phyloP scores from a whole-genome alignment of 768 basidiomycete genomes.

The Trametes coccinea region DNA sequence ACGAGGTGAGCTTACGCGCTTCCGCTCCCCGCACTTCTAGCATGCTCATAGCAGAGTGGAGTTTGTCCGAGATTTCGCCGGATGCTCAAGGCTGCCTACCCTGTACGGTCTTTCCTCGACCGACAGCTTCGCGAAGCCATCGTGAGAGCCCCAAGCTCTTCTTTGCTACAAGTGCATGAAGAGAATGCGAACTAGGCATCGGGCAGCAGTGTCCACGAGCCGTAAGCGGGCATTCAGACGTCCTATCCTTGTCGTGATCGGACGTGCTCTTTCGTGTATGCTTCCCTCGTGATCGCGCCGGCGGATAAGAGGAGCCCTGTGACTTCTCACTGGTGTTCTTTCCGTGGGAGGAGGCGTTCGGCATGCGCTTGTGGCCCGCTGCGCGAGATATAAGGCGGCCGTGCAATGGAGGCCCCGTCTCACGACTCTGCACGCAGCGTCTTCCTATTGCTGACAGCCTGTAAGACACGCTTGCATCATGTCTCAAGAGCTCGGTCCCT shows the following conservation, averaged over 20 bases:
- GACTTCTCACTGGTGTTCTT: constrained; percentile 1
- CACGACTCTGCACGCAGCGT: no score
- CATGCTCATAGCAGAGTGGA: not conserved
- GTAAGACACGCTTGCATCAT: constrained; percentile 1
- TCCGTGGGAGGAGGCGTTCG: constrained; percentile 18
- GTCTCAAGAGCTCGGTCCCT: constrained; percentile 26
- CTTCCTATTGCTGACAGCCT: not conserved
- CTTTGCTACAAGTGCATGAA: not conserved
- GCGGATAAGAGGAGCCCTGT: constrained; percentile 7
- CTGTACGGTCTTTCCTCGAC: not conserved
- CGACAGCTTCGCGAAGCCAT: not conserved
- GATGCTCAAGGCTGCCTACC: not conserved
- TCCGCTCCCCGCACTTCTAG: not conserved
- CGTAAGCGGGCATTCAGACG: not conserved
- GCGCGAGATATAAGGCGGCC: constrained; percentile 1
- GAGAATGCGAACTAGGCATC: not conserved
- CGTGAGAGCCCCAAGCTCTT: not conserved
- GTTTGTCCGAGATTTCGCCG: constrained; percentile 2
- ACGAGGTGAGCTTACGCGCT: constrained; percentile 1
- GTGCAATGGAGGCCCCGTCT: not conserved
- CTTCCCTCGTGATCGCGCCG: constrained; percentile 16
- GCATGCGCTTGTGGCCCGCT: not conserved
- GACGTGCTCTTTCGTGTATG: not conserved
- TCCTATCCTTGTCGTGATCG: not conserved
- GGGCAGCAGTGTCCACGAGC: no score